Evolutionary conservation across 2,329 filamentous ascomycete species (phyloP).

Genomic region (Alternaria viburni): DNA sequence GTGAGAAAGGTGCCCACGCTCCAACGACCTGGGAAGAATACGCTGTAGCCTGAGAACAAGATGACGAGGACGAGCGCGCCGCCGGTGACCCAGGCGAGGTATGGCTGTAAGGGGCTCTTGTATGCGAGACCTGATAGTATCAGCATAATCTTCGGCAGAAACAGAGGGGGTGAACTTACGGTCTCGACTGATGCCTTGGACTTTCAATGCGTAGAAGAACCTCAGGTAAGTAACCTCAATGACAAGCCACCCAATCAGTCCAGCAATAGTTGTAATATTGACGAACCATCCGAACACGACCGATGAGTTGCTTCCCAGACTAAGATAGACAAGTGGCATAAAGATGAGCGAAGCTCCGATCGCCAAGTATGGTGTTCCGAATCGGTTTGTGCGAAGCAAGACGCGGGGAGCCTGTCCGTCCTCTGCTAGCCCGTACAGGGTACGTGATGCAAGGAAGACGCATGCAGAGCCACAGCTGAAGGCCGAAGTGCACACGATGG

Average conservation of each 20-base stretch:
- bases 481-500: constrained; percentile 73
- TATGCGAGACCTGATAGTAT: not conserved
- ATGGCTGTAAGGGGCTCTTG: constrained; percentile 7
- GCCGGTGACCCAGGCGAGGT: not conserved
- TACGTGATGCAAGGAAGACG: constrained; percentile 12
- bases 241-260: constrained; percentile 58
- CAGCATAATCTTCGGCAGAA: not conserved
- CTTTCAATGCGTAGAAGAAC: constrained; percentile 50
- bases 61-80: constrained; percentile 61
- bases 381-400: constrained; percentile 53
- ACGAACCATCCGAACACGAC: constrained; percentile 69
- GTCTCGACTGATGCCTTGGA: constrained; percentile 55
- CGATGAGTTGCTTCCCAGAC: constrained; percentile 47
- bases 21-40: constrained; percentile 73
- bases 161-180: not conserved
- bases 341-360: constrained; percentile 63
- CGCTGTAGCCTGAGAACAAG: constrained; percentile 74
- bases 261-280: constrained; percentile 65
- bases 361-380: constrained; percentile 74
- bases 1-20: constrained; percentile 50
- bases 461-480: constrained; percentile 33
- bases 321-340: constrained; percentile 63
- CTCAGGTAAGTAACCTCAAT: constrained; percentile 62
- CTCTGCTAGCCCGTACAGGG: constrained; percentile 21
- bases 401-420: constrained; percentile 21